A percentile compares a stretch with the other conserved stretches of the same genome.
These are phyloP conservation scores for Rhizopus delemar DNA, from an alignment of 371 early-diverging fungal species.

Conservation along the genomic window DNA sequence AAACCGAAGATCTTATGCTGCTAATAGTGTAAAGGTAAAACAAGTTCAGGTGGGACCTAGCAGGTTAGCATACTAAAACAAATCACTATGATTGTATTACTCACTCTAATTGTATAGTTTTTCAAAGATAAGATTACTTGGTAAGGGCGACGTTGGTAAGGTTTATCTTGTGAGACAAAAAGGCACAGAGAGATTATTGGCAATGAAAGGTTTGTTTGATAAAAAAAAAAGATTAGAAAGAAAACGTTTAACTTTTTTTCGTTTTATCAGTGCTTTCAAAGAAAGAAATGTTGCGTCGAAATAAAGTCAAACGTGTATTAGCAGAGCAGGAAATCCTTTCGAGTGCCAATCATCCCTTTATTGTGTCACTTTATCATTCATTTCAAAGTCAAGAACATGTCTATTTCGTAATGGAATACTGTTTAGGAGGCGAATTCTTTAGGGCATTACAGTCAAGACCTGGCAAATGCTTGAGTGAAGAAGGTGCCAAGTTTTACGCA, in stretches of 20 bases:
- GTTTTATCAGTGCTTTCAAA: constrained; percentile 65
- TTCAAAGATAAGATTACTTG: constrained; percentile 80
- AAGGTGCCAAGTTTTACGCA: constrained; percentile 82
- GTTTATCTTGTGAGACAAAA: constrained; percentile 80
- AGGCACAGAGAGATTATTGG: constrained; percentile 64
- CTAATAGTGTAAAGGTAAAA: constrained; percentile 78
- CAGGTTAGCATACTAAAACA: constrained; percentile 34
- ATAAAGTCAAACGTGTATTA: constrained; percentile 69
- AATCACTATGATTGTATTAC: neutral
- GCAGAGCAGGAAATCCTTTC: constrained; percentile 78
- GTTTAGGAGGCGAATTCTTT: constrained; percentile 99
- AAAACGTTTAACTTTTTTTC: neutral
- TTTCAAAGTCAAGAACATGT: constrained; percentile 87
- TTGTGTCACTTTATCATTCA: constrained; percentile 93
- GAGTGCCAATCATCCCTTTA: constrained; percentile 89
- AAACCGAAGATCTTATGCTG: constrained; percentile 69
- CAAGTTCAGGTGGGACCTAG: constrained; percentile 82
- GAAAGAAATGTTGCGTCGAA: constrained; percentile 79
- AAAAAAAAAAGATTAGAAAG: constrained; percentile 60
- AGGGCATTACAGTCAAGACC: constrained; percentile 61
- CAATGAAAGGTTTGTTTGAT: constrained; percentile 93
- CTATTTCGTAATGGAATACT: constrained; percentile 96
- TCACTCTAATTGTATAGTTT: constrained; percentile 41
- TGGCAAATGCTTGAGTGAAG: constrained; percentile 79
- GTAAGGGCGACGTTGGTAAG: constrained; percentile 92